phyloP scores from a whole-genome alignment of 768 basidiomycete genomes.

The Tylopilus sp. region DNA sequence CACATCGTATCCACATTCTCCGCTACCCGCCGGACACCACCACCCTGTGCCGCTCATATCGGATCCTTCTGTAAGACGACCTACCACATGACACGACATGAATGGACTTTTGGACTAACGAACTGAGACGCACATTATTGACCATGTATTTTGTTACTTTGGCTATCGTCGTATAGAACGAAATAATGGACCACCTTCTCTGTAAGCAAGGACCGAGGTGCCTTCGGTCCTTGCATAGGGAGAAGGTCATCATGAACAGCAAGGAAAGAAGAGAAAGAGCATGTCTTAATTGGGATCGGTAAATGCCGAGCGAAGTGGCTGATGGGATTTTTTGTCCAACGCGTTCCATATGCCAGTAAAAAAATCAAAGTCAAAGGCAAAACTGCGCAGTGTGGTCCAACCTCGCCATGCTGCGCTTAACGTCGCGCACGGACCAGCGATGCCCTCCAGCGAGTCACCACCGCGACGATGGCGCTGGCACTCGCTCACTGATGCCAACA shows the following conservation, averaged over 20 bases:
- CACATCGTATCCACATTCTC: not conserved
- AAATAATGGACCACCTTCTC: slow-evolving; percentile 15
- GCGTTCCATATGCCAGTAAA: slow-evolving; percentile 32
- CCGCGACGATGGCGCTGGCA: slow-evolving; percentile 53
- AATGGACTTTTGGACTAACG: slow-evolving; percentile 14
- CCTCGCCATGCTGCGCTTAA: slow-evolving; percentile 9
- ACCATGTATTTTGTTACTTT: slow-evolving; percentile 23
- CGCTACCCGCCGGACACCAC: not conserved
- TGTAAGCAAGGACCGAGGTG: slow-evolving; percentile 24
- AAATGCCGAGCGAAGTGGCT: slow-evolving; percentile 21
- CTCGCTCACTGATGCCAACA: slow-evolving; percentile 63
- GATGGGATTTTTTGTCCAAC: slow-evolving; percentile 19
- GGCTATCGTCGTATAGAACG: not conserved
- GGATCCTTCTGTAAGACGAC: slow-evolving; percentile 14
- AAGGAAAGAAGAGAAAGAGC: not conserved
- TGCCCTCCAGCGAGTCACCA: not conserved
- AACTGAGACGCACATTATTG: slow-evolving; percentile 12
- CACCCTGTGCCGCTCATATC: slow-evolving; percentile 1
- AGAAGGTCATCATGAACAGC: slow-evolving; percentile 11
- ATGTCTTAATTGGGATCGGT: slow-evolving; percentile 18
- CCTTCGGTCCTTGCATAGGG: slow-evolving; percentile 30
- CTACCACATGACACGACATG: slow-evolving; percentile 22
- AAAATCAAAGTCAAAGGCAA: slow-evolving; percentile 49
- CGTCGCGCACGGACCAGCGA: slow-evolving; percentile 17
- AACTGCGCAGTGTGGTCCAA: no score